Evolutionary conservation across 805 yeast species (phyloP).

Genomic region (Metschnikowia borealis): DNA sequence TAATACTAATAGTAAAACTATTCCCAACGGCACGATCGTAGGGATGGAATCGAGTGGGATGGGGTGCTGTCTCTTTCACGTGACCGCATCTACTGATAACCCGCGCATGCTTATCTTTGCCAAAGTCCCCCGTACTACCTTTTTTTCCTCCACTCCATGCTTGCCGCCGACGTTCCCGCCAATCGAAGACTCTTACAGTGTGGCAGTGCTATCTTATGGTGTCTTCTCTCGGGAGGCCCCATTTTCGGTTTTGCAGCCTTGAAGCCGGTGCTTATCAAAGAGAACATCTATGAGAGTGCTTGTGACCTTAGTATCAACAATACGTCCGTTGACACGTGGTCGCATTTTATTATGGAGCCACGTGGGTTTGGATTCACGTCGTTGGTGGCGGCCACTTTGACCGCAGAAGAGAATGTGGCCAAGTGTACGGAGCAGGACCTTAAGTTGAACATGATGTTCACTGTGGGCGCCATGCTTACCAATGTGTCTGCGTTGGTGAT

Average conservation of each 20-base stretch:
- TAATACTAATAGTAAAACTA: too few relatives aligned
- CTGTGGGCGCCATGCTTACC: constrained; percentile 54
- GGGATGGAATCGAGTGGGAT: not conserved
- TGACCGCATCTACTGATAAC: not conserved
- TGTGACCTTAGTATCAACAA: constrained; percentile 29
- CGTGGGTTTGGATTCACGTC: constrained; percentile 8
- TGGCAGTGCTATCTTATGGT: constrained; percentile 51
- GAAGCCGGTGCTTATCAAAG: constrained; percentile 48
- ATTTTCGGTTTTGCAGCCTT: constrained; percentile 59
- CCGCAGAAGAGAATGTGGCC: constrained; percentile 28
- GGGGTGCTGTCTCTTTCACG: not conserved
- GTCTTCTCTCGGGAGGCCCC: constrained; percentile 54
- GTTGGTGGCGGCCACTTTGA: constrained; percentile 6
- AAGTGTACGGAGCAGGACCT: constrained; percentile 51
- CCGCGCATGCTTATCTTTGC: not conserved
- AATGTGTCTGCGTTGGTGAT: constrained; percentile 51
- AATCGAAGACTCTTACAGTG: constrained; percentile 32
- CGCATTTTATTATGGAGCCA: constrained; percentile 13
- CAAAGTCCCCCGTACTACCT: not conserved
- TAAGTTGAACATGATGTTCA: constrained; percentile 55
- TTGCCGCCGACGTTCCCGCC: constrained; percentile 11
- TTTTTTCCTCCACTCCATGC: constrained; percentile 6
- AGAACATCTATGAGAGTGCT: constrained; percentile 42
- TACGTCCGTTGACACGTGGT: constrained; percentile 10
- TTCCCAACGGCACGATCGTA: too few relatives aligned